Conservation (phyloP, 2,329 filamentous ascomycete genomes). For the Neonectria neomacrospora region DNA sequence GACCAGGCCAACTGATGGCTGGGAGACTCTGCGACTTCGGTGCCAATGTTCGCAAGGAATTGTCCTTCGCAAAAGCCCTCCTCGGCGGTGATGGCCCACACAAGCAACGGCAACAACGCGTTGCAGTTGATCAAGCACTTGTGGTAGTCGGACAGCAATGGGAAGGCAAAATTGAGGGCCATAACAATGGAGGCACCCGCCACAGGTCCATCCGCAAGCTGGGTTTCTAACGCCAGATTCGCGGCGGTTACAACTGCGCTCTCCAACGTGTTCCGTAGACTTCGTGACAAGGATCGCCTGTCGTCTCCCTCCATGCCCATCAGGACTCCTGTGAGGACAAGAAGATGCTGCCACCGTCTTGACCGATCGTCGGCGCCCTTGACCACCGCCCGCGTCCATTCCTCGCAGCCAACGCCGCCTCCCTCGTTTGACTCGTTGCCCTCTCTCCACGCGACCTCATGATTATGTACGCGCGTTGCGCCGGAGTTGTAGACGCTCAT, state of each 20-base stretch:
- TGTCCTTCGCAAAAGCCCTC: constrained; percentile 82
- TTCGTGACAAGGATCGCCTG: constrained; percentile 69
- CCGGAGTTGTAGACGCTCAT: constrained; percentile 79
- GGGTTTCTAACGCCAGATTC: constrained; percentile 75
- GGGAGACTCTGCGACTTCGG: constrained; percentile 68
- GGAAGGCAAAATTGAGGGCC: constrained; percentile 81
- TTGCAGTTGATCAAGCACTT: constrained; percentile 72
- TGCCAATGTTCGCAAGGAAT: constrained; percentile 76
- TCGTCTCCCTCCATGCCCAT: constrained; percentile 78
- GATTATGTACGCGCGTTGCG: constrained; percentile 63
- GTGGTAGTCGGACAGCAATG: constrained; percentile 71
- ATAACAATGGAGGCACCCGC: constrained; percentile 69
- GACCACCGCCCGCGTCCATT: constrained; percentile 67
- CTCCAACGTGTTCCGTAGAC: constrained; percentile 75
- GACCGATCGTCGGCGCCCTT: constrained; percentile 69
- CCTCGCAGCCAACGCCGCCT: constrained; percentile 59
- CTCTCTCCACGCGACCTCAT: constrained; percentile 55
- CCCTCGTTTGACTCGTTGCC: constrained; percentile 49
- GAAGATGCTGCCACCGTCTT: constrained; percentile 81
- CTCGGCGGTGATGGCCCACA: constrained; percentile 73
- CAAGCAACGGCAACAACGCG: constrained; percentile 74
- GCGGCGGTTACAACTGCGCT: constrained; percentile 77
- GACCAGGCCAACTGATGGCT: constrained; percentile 70
- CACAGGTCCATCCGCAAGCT: constrained; percentile 52
- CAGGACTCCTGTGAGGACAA: constrained; percentile 83